Conservation (phyloP, 306 rosid genomes). For the Prunus armeniaca region DNA sequence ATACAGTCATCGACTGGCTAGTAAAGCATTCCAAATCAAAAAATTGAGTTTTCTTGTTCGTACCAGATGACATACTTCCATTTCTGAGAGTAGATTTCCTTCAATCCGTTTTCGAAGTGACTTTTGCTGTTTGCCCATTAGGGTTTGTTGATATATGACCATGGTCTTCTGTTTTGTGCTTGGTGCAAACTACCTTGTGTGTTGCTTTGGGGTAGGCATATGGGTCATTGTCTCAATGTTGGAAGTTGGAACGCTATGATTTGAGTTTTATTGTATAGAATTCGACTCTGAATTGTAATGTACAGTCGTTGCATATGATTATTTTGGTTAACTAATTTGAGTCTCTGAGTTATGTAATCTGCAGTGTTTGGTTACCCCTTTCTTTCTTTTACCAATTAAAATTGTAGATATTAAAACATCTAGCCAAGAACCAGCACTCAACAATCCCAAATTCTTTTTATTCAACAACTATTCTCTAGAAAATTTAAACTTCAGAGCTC, state of each 20-base stretch:
- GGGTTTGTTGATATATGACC: slow-evolving; percentile 6
- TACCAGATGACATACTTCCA: background rate
- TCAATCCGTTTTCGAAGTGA: slow-evolving; percentile 8
- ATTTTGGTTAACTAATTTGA: background rate
- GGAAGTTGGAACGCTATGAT: slow-evolving; percentile 9
- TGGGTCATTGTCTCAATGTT: background rate
- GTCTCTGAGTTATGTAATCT: too few relatives aligned
- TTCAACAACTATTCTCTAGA: too few relatives aligned
- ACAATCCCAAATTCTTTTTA: too few relatives aligned
- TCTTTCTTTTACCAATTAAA: too few relatives aligned
- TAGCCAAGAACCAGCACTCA: too few relatives aligned
- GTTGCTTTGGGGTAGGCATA: background rate
- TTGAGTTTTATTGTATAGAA: slow-evolving; percentile 4
- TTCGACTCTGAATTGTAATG: slow-evolving; percentile 10
- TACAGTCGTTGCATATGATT: background rate
- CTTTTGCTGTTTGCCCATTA: background rate
- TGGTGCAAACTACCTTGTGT: background rate
- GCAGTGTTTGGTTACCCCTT: too few relatives aligned
- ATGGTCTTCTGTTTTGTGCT: background rate
- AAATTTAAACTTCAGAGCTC: too few relatives aligned
- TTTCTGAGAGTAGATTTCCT: slow-evolving; percentile 24
- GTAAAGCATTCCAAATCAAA: slow-evolving; percentile 62
- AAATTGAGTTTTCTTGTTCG: slow-evolving; percentile 34
- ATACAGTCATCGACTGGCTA: slow-evolving; percentile 59
- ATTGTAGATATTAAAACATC: too few relatives aligned